A percentile compares a stretch with the other conserved stretches of the same genome.
These are phyloP conservation scores for Croton laevigatus DNA, from an alignment of 441 rosid genomes.

Conservation along the genomic window DNA sequence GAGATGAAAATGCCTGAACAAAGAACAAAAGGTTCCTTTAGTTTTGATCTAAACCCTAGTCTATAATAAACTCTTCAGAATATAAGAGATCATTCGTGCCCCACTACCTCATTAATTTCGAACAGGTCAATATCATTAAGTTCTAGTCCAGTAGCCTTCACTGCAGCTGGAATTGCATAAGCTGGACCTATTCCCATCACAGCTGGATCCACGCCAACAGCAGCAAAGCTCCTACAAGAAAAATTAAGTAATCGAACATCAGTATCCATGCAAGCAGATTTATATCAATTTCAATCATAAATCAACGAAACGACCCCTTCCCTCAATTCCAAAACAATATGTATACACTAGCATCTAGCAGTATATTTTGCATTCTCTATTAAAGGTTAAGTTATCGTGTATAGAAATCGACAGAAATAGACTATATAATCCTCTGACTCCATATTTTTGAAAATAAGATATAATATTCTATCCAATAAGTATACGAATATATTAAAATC, in stretches of 20 bases:
- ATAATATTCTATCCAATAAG: neutral
- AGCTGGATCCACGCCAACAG: slow-evolving; percentile 97
- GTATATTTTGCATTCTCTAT: neutral
- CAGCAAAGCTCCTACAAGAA: slow-evolving; percentile 71
- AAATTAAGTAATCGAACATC: neutral
- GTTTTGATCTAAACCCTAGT: neutral
- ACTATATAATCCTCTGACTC: neutral
- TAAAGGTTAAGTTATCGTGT: neutral
- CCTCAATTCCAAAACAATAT: neutral
- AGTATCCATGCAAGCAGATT: neutral
- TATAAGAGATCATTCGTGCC: neutral
- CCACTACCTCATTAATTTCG: slow-evolving; percentile 90
- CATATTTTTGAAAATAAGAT: neutral
- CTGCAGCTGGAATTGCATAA: slow-evolving; percentile 94
- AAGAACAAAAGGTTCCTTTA: slow-evolving; percentile 9
- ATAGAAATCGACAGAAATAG: neutral
- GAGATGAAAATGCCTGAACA: slow-evolving; percentile 94
- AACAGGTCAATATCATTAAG: slow-evolving; percentile 79
- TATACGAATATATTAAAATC: neutral
- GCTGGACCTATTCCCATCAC: slow-evolving; percentile 98
- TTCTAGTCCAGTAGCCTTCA: slow-evolving; percentile 77
- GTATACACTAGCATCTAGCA: too few relatives aligned
- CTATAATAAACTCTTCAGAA: neutral
- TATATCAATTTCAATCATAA: slow-evolving; percentile 1
- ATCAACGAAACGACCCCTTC: neutral